These are phyloP conservation scores for Termitomyces sp. DNA, from an alignment of 768 basidiomycete species.

Conservation along the genomic window DNA sequence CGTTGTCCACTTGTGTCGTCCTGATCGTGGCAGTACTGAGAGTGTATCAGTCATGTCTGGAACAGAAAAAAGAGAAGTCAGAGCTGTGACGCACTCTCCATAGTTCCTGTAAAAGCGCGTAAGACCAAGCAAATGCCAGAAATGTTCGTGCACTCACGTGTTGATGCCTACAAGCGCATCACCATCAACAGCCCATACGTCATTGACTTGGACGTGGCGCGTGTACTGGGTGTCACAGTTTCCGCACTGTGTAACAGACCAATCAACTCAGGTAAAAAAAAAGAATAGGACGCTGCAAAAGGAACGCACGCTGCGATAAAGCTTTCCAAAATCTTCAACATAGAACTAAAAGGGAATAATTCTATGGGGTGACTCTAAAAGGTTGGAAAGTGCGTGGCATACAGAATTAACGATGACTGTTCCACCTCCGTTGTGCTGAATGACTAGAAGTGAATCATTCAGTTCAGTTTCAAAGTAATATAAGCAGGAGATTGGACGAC, in stretches of 20 bases:
- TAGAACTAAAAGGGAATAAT: constrained; percentile 27
- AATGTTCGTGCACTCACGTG: constrained; percentile 18
- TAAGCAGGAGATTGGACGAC: constrained; percentile 2
- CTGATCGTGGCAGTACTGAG: constrained; percentile 28
- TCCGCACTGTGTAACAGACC: constrained; percentile 22
- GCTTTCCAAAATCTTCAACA: constrained; percentile 35
- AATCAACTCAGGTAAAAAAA: not conserved
- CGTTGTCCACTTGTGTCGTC: constrained; percentile 25
- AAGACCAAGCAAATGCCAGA: not conserved
- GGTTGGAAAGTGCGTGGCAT: not conserved
- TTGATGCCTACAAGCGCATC: constrained; percentile 28
- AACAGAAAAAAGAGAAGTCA: not conserved
- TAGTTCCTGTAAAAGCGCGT: constrained; percentile 23
- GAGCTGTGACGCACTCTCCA: constrained; percentile 25
- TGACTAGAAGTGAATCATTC: constrained; percentile 13
- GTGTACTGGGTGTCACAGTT: constrained; percentile 28
- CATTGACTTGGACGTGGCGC: constrained; percentile 26
- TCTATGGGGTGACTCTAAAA: not conserved
- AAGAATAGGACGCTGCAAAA: not conserved
- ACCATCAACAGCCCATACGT: constrained; percentile 31
- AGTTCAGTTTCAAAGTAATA: not conserved
- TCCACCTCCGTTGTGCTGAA: constrained; percentile 35
- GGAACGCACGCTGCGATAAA: constrained; percentile 29
- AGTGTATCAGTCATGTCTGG: not conserved
- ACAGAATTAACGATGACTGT: constrained; percentile 35